These are phyloP conservation scores for Elongisporangium senticosum DNA, from an alignment of 352 stramenopile genomes.

Conservation along the genomic window DNA sequence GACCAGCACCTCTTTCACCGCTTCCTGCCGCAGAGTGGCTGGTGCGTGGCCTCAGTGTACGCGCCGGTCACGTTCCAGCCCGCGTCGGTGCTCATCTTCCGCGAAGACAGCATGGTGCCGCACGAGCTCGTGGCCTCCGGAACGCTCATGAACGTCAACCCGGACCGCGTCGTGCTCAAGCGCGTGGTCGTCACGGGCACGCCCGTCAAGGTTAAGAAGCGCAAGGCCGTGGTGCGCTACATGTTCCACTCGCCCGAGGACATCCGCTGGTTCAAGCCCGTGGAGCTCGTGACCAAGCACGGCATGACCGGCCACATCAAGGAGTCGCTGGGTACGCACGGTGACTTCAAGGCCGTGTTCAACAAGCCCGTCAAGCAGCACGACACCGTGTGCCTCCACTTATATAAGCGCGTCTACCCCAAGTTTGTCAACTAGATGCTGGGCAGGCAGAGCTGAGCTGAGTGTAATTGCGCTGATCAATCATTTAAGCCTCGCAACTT, in stretches of 20 bases:
- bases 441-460: too few species aligned
- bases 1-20: constrained; percentile 99
- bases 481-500: background rate
- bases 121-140: constrained; percentile 91
- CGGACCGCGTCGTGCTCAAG: constrained; percentile 97
- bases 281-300: constrained; percentile 97
- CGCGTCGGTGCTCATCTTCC: constrained; percentile 95
- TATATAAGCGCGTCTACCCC: constrained; percentile 99
- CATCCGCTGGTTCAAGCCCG: constrained; percentile 98
- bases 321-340: constrained; percentile 97
- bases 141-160: constrained; percentile 94
- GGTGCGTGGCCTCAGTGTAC: constrained; percentile 89
- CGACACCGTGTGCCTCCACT: constrained; percentile 97
- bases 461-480: too few species aligned
- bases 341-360: constrained; percentile 99
- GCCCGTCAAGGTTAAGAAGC: constrained; percentile 97
- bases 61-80: constrained; percentile 96
- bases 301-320: constrained; percentile 97
- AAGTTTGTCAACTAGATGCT: constrained; percentile 80
- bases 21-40: constrained; percentile 90
- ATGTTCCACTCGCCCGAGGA: constrained; percentile 99
- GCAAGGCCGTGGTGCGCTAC: constrained; percentile 96
- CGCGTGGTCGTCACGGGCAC: constrained; percentile 97
- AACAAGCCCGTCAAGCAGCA: constrained; percentile 99
- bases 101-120: constrained; percentile 29